Conservation (phyloP, 371 early-diverging fungal genomes). For the Haplosporangium sp. region DNA sequence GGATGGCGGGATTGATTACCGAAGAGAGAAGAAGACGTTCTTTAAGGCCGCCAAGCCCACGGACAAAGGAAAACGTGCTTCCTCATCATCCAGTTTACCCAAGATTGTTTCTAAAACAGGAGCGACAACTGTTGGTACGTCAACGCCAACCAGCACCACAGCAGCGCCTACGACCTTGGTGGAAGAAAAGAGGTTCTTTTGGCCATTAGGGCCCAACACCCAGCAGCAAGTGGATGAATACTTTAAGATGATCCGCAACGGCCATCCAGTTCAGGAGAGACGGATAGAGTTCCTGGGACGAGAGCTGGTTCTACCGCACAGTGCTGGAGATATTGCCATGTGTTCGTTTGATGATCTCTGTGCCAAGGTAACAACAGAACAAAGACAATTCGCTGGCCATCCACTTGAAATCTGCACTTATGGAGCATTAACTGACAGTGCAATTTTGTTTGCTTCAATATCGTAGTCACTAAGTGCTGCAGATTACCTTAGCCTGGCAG, state of each 20-base stretch:
- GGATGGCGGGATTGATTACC: conserved; percentile 92
- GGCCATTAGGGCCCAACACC: conserved; percentile 65
- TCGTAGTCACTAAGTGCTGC: conserved; percentile 80
- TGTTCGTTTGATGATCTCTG: conserved; percentile 88
- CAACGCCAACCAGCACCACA: no score
- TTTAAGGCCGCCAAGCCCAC: conserved; percentile 50
- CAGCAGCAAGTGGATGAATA: conserved; percentile 52
- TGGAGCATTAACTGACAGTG: background rate
- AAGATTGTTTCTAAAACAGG: conserved; percentile 1
- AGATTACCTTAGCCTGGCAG: conserved; percentile 88
- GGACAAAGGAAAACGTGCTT: conserved; percentile 14
- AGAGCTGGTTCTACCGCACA: conserved; percentile 68
- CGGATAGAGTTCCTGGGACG: conserved; percentile 82
- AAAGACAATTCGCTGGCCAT: background rate
- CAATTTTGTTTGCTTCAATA: background rate
- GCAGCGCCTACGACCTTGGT: background rate
- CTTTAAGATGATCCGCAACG: conserved; percentile 35
- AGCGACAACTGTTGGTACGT: no score
- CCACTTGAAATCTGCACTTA: background rate
- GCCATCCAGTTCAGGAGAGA: conserved; percentile 38
- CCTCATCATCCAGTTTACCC: conserved; percentile 9
- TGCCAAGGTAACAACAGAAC: conserved; percentile 62
- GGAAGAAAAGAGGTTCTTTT: conserved; percentile 52
- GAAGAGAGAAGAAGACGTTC: conserved; percentile 59
- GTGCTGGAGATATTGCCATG: conserved; percentile 77